Evolutionary conservation across 2,329 filamentous ascomycete species (phyloP), one percentile per base, ranked within the genome.

Genomic region (Ceratocystis huliohia): DNA sequence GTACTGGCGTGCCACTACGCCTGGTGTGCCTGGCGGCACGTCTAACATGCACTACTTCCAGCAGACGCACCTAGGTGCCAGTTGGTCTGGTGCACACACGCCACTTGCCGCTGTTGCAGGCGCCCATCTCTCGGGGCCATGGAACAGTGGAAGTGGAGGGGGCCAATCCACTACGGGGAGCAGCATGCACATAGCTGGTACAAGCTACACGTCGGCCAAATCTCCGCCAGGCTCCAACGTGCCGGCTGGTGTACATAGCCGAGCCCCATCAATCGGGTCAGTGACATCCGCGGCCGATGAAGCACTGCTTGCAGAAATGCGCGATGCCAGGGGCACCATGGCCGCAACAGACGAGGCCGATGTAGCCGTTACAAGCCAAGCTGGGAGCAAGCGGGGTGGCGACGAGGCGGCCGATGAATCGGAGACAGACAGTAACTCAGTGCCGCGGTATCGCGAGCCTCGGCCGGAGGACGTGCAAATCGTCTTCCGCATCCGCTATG

Each of bases 401-500:
- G 68, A 72, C 56, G 64, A 72, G 59, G 63, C 67, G 41, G 64
- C 61, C 22, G 66, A 59, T 25, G 73, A 71, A 41, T 41, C 37
- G 17, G 69, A 68, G 70, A 66, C 66, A n/a, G 57, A 71, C 67
- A 57, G 65, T 20, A 48, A 56, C 5, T 57, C 61, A 61, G 62
- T 68, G 25, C 79, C 78, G 37, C 78, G 82, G 66, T 83, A 87
- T 73, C 83, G 85, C 28, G 90, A 96, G 73, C 87, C 85, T 3
- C 84, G 87, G 30, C 83, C 89, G 2, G 91, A 96, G 70, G 94
- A 99, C 73, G 81, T 96, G 65, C 94, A 99, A 75, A 88, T 96
- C 62, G 88, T 97, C 5, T 93, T 95, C 72, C 88, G 92, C 70
- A 92, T 96, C 68, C 86, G 86, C 66, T 99, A 99, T 75, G 84